Evolutionary conservation across 352 stramenopile genomes (phyloP).

Genomic region (Globisporangium uncinulatum): DNA sequence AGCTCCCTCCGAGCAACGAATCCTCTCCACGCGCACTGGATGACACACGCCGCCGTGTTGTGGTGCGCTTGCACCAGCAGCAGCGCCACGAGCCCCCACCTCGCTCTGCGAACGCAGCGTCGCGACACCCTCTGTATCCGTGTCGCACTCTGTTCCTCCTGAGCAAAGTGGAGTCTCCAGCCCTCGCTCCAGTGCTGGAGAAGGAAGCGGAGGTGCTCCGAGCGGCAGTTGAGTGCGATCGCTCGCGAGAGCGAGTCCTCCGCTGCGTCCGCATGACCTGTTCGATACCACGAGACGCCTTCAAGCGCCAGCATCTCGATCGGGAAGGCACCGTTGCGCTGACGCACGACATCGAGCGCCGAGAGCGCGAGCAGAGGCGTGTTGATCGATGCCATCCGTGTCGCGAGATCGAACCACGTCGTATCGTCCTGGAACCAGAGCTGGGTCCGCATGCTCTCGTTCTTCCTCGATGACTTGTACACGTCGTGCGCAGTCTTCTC

Average conservation of each 20-base stretch:
- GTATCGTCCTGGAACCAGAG: constrained; percentile 48
- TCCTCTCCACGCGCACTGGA: constrained; percentile 47
- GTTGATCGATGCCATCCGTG: constrained; percentile 35
- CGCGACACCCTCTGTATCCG: constrained; percentile 27
- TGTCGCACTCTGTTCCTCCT: constrained; percentile 29
- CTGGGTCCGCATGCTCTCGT: constrained; percentile 45
- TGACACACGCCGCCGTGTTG: constrained; percentile 20
- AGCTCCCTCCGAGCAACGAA: constrained; percentile 21
- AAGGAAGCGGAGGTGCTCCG: constrained; percentile 39
- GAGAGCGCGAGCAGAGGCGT: constrained; percentile 35
- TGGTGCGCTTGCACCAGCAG: constrained; percentile 26
- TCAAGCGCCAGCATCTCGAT: constrained; percentile 36
- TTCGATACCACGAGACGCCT: constrained; percentile 32
- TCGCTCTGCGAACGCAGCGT: constrained; percentile 13
- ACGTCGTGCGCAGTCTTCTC: constrained; percentile 52
- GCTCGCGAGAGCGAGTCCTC: constrained; percentile 25
- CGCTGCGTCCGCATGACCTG: constrained; percentile 23
- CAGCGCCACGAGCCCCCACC: constrained; percentile 13
- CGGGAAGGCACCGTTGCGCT: constrained; percentile 10
- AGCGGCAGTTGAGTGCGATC: constrained; percentile 38
- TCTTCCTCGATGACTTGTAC: constrained; percentile 64
- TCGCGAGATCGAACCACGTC: constrained; percentile 60
- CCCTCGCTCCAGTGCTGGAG: constrained; percentile 26
- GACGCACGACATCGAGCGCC: constrained; percentile 22
- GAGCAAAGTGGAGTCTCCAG: constrained; percentile 37